A percentile compares a stretch with the other conserved stretches of the same genome.
Evolutionary conservation across 371 early-diverging fungal species (phyloP).

Genomic region (Mortierella polycephala): DNA sequence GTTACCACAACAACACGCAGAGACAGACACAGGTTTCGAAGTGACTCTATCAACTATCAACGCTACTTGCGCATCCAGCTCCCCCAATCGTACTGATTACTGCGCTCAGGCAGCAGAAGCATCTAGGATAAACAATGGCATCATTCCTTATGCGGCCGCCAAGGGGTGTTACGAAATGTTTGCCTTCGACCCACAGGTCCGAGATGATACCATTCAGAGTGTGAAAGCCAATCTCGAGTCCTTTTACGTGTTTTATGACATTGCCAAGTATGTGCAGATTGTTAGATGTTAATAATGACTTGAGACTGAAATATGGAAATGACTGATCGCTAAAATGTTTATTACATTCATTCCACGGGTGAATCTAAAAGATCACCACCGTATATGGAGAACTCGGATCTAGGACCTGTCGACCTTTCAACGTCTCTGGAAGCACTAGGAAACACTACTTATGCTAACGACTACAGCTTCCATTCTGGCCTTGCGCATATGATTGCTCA

Average conservation of each 20-base stretch:
- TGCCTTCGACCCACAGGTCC: constrained; percentile 20
- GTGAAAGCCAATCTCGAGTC: constrained; percentile 46
- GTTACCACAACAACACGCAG: constrained; percentile 10
- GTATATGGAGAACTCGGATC: constrained; percentile 42
- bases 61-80: not conserved
- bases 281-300: not conserved
- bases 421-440: constrained; percentile 11
- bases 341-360: too few species aligned
- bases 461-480: constrained; percentile 32
- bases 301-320: too few species aligned
- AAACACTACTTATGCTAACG: constrained; percentile 17
- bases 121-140: constrained; percentile 4
- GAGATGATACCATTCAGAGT: constrained; percentile 30
- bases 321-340: too few species aligned
- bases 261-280: constrained; percentile 24
- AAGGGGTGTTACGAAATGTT: constrained; percentile 50
- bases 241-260: constrained; percentile 54
- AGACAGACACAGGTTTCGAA: not conserved
- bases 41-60: not conserved
- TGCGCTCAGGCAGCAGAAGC: constrained; percentile 28
- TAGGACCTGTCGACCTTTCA: constrained; percentile 32
- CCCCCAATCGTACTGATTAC: constrained; percentile 14
- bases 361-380: constrained; percentile 30
- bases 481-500: constrained; percentile 15
- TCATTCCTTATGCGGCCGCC: constrained; percentile 28